These are phyloP conservation scores for Pythium graminicola DNA, from an alignment of 352 stramenopile species.

Conservation along the genomic window DNA sequence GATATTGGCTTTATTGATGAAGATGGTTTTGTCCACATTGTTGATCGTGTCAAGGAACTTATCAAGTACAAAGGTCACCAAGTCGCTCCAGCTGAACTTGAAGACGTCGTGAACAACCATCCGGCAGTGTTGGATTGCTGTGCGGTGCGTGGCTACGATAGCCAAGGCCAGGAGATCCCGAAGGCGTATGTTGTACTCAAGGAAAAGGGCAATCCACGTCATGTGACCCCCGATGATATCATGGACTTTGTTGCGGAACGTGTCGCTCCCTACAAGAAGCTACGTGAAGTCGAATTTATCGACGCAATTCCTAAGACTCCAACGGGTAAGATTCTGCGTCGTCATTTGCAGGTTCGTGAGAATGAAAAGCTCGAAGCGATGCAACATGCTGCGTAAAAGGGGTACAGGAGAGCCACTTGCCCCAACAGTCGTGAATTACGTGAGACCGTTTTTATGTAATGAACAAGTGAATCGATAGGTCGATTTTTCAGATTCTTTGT, in stretches of 20 bases:
- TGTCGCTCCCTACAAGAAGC: constrained; percentile 72
- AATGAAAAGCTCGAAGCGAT: not conserved
- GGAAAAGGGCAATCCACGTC: constrained; percentile 19
- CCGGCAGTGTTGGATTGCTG: constrained; percentile 35
- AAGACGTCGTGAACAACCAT: constrained; percentile 86
- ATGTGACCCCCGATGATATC: constrained; percentile 55
- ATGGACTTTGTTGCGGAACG: constrained; percentile 66
- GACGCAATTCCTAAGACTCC: constrained; percentile 87
- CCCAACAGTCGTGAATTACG: too few relatives aligned
- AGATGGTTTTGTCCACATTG: constrained; percentile 90
- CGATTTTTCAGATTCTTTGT: too few relatives aligned
- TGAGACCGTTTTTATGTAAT: not conserved
- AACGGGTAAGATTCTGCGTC: constrained; percentile 89
- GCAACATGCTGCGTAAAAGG: constrained; percentile 1
- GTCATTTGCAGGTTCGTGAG: constrained; percentile 46
- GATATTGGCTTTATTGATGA: constrained; percentile 90
- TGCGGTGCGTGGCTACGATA: constrained; percentile 39
- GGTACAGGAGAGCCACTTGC: too few relatives aligned
- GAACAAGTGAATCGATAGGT: too few relatives aligned
- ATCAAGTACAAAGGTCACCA: constrained; percentile 95
- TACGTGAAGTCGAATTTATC: constrained; percentile 74
- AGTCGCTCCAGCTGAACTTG: constrained; percentile 90
- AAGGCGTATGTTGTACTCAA: constrained; percentile 85
- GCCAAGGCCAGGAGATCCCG: constrained; percentile 78
- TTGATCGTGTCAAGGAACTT: constrained; percentile 91